A percentile compares a stretch with the other conserved stretches of the same genome.
Conservation (phyloP, 1,284 basidiomycete species). For the Mycosarcoma mackinlayi region DNA sequence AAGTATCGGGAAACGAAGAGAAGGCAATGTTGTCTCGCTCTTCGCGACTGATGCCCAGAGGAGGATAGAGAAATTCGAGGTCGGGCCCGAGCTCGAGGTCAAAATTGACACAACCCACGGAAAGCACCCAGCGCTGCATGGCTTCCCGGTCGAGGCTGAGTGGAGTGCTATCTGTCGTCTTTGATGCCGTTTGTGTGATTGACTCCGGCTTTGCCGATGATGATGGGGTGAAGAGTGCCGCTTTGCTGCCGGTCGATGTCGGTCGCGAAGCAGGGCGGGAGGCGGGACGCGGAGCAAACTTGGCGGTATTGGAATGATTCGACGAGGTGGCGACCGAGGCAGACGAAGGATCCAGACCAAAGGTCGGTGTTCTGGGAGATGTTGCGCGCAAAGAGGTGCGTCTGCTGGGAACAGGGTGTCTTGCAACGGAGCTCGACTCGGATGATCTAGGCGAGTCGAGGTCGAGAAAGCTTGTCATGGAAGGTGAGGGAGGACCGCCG, state of each 20-base stretch:
- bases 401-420: constrained; percentile 25
- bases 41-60: constrained; percentile 74
- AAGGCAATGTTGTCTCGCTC: constrained; percentile 91
- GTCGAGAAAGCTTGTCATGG: constrained; percentile 44
- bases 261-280: constrained; percentile 22
- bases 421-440: constrained; percentile 19
- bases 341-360: constrained; percentile 6
- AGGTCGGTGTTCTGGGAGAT: constrained; percentile 16
- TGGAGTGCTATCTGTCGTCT: not conserved
- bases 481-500: constrained; percentile 29
- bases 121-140: constrained; percentile 66
- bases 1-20: constrained; percentile 90
- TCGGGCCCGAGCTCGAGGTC: constrained; percentile 77
- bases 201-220: not conserved
- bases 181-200: not conserved
- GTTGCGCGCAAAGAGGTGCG: constrained; percentile 31
- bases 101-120: constrained; percentile 65
- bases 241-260: constrained; percentile 19
- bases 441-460: constrained; percentile 45
- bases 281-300: constrained; percentile 7
- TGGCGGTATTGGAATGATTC: not conserved
- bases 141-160: constrained; percentile 51
- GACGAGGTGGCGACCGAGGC: constrained; percentile 4
- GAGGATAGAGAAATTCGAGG: constrained; percentile 78
- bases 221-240: not conserved